Conservation (phyloP, 768 basidiomycete species). For the Termitomyces sp. region DNA sequence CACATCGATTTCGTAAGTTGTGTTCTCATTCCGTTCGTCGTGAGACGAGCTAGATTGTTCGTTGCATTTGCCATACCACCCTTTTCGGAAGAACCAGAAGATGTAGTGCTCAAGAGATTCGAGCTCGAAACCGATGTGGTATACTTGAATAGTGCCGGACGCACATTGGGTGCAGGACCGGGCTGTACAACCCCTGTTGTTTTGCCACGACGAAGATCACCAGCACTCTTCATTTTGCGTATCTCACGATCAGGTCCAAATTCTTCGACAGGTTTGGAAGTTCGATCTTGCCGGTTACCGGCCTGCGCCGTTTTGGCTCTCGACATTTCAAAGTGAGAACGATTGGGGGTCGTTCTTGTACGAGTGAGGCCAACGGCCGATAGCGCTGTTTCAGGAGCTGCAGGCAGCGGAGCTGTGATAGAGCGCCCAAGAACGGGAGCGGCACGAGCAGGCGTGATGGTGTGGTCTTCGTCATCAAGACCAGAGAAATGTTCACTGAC, state of each 20-base stretch:
- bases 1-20: constrained; percentile 44
- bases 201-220: constrained; percentile 58
- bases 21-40: constrained; percentile 29
- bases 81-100: constrained; percentile 28
- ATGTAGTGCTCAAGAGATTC: constrained; percentile 44
- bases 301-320: constrained; percentile 26
- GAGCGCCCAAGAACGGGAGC: constrained; percentile 47
- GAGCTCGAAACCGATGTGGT: constrained; percentile 65
- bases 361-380: constrained; percentile 49
- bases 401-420: constrained; percentile 40
- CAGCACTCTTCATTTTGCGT: constrained; percentile 84
- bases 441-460: constrained; percentile 59
- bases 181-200: constrained; percentile 22
- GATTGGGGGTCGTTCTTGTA: constrained; percentile 73
- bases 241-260: constrained; percentile 52
- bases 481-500: constrained; percentile 28
- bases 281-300: constrained; percentile 16
- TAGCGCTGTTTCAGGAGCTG: constrained; percentile 19
- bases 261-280: constrained; percentile 29
- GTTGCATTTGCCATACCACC: constrained; percentile 50
- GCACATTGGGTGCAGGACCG: constrained; percentile 20
- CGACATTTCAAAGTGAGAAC: constrained; percentile 42
- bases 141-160: constrained; percentile 42
- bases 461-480: constrained; percentile 67
- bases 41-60: constrained; percentile 30